Base-by-base conservation (phyloP, 441 rosid genomes). In the Metrosideros polymorpha region DNA sequence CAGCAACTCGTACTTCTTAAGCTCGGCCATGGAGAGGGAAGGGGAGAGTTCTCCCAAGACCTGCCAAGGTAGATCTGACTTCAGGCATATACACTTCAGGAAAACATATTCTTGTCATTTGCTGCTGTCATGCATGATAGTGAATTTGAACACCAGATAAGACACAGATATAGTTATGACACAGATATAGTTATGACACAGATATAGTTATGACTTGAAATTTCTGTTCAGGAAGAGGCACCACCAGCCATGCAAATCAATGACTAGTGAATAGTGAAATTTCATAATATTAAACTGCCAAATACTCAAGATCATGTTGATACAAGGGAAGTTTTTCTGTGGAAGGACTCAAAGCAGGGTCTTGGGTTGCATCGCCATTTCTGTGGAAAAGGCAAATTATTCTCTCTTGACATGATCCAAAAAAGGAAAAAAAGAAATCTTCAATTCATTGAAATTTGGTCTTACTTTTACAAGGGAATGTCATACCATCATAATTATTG, bases 1-100 rank as follows among this genome's bases (percentile, higher is more conserved):
- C 55, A 97, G 92, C 86, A 84, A 53, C 90, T 97, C 99, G 9
- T 97, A 96, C 90, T 96, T 96, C 90, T 92, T 96, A 30, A 97
- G 96, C 92, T 97, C 99, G 24, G 95, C 92, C 91, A 91, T 85
- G 61, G 99, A 96, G 59, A 97, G 96, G 82, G 99, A 97, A 10
- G 99, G 99, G 39, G 98, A 95, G 27, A 96, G 93, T 89, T 96
- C 99, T 77, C 87, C 88, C 91, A 97, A 87, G 49, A 94, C 99
- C 99, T 97, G 91, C 86, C 89, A 83, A 85, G 32, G 75, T 86
- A 53, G 82, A 63, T 76, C 50, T 17, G 7, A 77, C 49, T 86
- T 50, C 42, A 18, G 32, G 47, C 57, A 42, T 9, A 39, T 50
- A 39, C 42, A 85, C 45, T 52, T 61, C 42, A 32, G 85, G 79